Evolutionary conservation across 2,329 filamentous ascomycete genomes (phyloP).

Genomic region (Ilyonectria sp.): DNA sequence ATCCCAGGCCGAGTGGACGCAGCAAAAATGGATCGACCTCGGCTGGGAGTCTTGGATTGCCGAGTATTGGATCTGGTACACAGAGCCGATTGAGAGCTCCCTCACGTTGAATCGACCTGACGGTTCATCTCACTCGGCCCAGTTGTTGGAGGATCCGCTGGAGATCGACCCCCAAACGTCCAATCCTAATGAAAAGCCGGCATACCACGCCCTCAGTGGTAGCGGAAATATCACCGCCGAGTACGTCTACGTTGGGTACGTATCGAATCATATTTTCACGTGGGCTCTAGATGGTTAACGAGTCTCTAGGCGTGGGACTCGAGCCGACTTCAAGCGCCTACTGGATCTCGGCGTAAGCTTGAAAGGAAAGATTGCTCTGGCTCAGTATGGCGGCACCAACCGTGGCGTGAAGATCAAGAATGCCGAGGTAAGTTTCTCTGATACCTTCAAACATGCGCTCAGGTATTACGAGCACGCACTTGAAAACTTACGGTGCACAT

Average conservation of each 20-base stretch:
- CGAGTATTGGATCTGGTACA: slow-evolving; percentile 42
- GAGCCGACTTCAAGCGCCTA: slow-evolving; percentile 19
- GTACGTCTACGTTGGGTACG: slow-evolving; percentile 38
- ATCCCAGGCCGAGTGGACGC: slow-evolving; percentile 40
- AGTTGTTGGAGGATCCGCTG: slow-evolving; percentile 36
- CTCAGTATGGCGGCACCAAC: slow-evolving; percentile 32
- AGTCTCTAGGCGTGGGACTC: neutral
- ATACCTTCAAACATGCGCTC: neutral
- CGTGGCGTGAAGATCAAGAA: slow-evolving; percentile 40
- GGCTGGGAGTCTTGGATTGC: slow-evolving; percentile 41
- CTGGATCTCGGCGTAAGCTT: slow-evolving; percentile 31
- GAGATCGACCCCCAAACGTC: slow-evolving; percentile 35
- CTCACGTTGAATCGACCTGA: slow-evolving; percentile 33
- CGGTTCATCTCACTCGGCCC: slow-evolving; percentile 29
- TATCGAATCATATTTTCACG: neutral
- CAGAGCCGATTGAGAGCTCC: slow-evolving; percentile 37
- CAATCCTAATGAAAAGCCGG: slow-evolving; percentile 28
- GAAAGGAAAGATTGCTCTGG: slow-evolving; percentile 30
- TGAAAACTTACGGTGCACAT: neutral
- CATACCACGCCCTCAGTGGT: slow-evolving; percentile 24
- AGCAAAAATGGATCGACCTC: slow-evolving; percentile 36
- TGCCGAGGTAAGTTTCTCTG: slow-evolving; percentile 22
- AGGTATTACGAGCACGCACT: neutral
- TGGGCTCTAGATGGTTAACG: slow-evolving; percentile 23
- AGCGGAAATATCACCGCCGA: slow-evolving; percentile 30